Evolutionary conservation across 1,284 basidiomycete species (phyloP).

Genomic region (Sporisorium sorghi): DNA sequence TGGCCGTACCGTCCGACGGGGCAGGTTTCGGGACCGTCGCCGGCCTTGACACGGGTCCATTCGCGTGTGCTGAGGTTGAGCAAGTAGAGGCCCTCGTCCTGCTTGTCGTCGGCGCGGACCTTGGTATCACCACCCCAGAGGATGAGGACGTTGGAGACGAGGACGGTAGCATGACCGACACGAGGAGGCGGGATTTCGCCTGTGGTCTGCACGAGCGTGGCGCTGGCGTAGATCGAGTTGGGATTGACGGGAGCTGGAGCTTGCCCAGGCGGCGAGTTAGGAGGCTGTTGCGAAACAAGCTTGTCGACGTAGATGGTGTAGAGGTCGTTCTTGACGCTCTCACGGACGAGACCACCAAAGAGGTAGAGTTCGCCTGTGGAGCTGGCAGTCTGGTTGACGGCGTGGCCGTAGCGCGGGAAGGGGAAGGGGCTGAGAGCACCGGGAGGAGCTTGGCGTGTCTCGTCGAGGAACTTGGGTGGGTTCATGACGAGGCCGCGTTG

Average conservation of each 20-base stretch:
- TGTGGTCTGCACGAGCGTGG: conserved; percentile 74
- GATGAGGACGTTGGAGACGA: conserved; percentile 94
- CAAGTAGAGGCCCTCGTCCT: conserved; percentile 95
- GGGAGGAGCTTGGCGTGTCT: conserved; percentile 64
- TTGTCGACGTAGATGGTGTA: conserved; percentile 73
- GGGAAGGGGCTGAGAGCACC: conserved; percentile 73
- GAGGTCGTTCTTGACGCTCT: conserved; percentile 91
- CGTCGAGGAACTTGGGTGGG: conserved; percentile 67
- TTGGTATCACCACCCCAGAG: conserved; percentile 98
- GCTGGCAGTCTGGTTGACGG: conserved; percentile 83
- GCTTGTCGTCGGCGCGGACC: conserved; percentile 79
- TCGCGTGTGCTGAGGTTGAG: conserved; percentile 88
- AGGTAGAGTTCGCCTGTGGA: conserved; percentile 89
- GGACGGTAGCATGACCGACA: conserved; percentile 94
- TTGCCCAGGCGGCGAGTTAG: conserved; percentile 72
- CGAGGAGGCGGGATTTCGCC: conserved; percentile 90
- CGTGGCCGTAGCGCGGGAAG: conserved; percentile 97
- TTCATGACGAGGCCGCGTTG: conserved; percentile 66
- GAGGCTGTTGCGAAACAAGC: conserved; percentile 79
- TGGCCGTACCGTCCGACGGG: conserved; percentile 92
- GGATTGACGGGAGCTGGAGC: conserved; percentile 28
- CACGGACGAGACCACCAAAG: conserved; percentile 95
- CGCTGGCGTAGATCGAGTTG: conserved; percentile 73
- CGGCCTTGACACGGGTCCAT: conserved; percentile 83
- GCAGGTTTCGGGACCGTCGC: conserved; percentile 71